Base-by-base conservation (phyloP, 2,329 filamentous ascomycete genomes). In the Venturia oleaginea region DNA sequence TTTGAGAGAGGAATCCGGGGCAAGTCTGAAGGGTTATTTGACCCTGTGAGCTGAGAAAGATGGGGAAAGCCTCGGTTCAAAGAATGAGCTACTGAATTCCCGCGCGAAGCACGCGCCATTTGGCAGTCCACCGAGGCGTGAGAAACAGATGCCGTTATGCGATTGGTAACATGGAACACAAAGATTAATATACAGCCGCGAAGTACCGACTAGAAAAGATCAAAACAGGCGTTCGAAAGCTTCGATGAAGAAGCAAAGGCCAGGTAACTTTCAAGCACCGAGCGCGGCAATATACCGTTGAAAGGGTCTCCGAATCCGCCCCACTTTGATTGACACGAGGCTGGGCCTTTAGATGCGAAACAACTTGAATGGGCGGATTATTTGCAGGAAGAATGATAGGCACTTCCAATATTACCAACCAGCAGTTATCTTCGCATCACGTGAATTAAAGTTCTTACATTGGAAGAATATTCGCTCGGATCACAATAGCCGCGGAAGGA, bases 21-120 rank as follows among this genome's bases (percentile, higher is more conserved):
- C 51, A 57, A 57, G 51, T 15, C 13, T 57, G 51, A 4, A 57
- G 13, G 51, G 51, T 34, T 34, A 57, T 57, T 57, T 13, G 10
- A 19, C 24, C 27, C 48, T 17, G 17, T n/a, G n/a, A n/a, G 27
- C 11, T 8, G 51, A 10, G 30, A 34, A 57, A 57, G 51, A 57
- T 57, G 51, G 51, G 51, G 51, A 57, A 55, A 17, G 51, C 51
- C 51, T 57, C 51, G 51, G 51, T 34, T 19, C 13, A n/a, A n/a
- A 2, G 27, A 57, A 57, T 11, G 10, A 34, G 27, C 51, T 57
- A 34, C 34, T 7, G n/a, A n/a, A 13, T 57, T n/a, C n/a, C n/a
- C n/a, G 51, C 27, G 27, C 24, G 8, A 37, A 34, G 27, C 46
- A 30, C 46, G 46, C 22, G 46, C 46, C 46, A 11, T 51, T 24